A percentile compares a stretch with the other conserved stretches of the same genome.
Evolutionary conservation across 2,329 filamentous ascomycete genomes (phyloP).

Genomic region (Grosmannia serpens): DNA sequence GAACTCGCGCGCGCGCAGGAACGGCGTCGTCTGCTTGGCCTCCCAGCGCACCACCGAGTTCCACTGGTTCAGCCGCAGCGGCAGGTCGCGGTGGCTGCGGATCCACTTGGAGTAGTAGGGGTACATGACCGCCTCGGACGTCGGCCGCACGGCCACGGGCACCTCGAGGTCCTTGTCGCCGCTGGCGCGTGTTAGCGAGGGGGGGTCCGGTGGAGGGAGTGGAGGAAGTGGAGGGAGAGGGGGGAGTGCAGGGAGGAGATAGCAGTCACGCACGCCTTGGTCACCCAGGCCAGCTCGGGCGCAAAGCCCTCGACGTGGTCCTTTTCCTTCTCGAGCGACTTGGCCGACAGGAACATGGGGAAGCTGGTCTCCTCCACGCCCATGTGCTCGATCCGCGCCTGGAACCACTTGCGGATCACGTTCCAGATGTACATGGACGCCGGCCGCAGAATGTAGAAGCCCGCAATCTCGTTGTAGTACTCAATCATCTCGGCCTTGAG

Average conservation of each 20-base stretch:
- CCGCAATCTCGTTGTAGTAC: constrained; percentile 89
- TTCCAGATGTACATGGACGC: constrained; percentile 55
- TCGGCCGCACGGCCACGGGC: constrained; percentile 55
- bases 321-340: constrained; percentile 81
- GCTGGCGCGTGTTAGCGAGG: constrained; percentile 29
- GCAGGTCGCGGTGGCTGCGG: constrained; percentile 87
- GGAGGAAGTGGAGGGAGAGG: background rate
- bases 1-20: constrained; percentile 88
- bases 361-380: constrained; percentile 95
- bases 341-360: constrained; percentile 87
- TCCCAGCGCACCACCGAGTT: constrained; percentile 86
- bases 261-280: constrained; percentile 50
- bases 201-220: background rate
- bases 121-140: constrained; percentile 78
- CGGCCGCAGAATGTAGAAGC: constrained; percentile 80
- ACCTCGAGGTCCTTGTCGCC: constrained; percentile 89
- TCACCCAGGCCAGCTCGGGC: constrained; percentile 82
- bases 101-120: constrained; percentile 96
- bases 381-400: constrained; percentile 70
- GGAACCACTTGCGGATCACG: constrained; percentile 55
- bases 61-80: constrained; percentile 93
- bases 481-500: constrained; percentile 96
- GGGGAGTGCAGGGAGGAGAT: background rate
- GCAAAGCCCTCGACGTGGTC: constrained; percentile 98
- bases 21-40: constrained; percentile 82